Conservation (phyloP, 108 stramenopile species). For the Discostella pseudostelligera region DNA sequence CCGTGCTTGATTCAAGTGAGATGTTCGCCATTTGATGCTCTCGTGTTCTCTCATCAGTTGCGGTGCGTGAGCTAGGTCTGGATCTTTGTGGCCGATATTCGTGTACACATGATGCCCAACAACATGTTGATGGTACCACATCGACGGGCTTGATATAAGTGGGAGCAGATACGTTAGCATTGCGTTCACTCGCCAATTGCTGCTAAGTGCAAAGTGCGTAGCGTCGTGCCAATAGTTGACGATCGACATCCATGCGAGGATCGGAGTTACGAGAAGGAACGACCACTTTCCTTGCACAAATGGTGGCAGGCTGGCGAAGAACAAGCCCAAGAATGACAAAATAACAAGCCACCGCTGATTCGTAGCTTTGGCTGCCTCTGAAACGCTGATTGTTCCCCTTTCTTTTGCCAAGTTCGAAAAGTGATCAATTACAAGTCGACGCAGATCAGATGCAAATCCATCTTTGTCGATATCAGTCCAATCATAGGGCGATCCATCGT, state of each 20-base stretch:
- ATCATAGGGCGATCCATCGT: constrained; percentile 22
- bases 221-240: constrained; percentile 61
- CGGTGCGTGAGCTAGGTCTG: constrained; percentile 57
- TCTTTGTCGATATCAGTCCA: constrained; percentile 50
- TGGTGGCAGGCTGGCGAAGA: constrained; percentile 39
- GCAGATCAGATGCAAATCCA: constrained; percentile 44
- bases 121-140: constrained; percentile 62
- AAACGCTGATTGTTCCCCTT: constrained; percentile 24
- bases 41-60: constrained; percentile 59
- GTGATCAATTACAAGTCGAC: constrained; percentile 26
- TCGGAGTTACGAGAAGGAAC: constrained; percentile 44
- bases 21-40: constrained; percentile 47
- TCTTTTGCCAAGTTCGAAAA: constrained; percentile 45
- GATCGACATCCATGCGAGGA: constrained; percentile 44
- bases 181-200: constrained; percentile 56
- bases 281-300: constrained; percentile 42
- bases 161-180: constrained; percentile 53
- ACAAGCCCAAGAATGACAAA: constrained; percentile 19
- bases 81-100: constrained; percentile 56
- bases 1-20: constrained; percentile 37
- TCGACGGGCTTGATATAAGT: constrained; percentile 44
- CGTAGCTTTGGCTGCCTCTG: constrained; percentile 51
- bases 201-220: constrained; percentile 46
- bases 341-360: constrained; percentile 41
- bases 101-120: constrained; percentile 60